These are phyloP conservation scores for Candida palmyrensis DNA, from an alignment of 805 yeast species.

Conservation along the genomic window DNA sequence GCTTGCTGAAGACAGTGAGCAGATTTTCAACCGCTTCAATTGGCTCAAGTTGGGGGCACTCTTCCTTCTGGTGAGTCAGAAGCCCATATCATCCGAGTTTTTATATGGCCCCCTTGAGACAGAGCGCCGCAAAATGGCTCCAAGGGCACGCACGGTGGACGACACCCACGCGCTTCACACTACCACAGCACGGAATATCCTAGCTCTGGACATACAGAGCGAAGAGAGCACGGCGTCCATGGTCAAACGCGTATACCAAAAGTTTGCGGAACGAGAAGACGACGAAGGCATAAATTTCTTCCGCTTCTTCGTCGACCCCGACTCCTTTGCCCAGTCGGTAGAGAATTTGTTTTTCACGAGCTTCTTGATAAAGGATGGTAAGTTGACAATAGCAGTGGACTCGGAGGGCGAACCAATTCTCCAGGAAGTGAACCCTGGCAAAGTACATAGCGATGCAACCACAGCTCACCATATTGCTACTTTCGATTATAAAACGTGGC, in stretches of 20 bases:
- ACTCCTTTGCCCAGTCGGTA: conserved; percentile 69
- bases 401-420: conserved; percentile 46
- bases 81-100: conserved; percentile 52
- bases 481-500: conserved; percentile 66
- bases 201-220: conserved; percentile 45
- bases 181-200: conserved; percentile 52
- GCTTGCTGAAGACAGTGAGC: conserved; percentile 11
- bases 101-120: conserved; percentile 67
- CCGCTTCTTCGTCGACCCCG: conserved; percentile 67
- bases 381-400: conserved; percentile 44
- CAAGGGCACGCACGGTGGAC: conserved; percentile 28
- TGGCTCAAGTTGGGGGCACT: conserved; percentile 59
- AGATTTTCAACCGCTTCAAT: conserved; percentile 42
- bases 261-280: conserved; percentile 20
- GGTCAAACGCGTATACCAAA: conserved; percentile 49
- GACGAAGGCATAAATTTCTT: conserved; percentile 49
- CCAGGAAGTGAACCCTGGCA: conserved; percentile 30
- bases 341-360: conserved; percentile 83
- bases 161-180: conserved; percentile 38
- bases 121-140: conserved; percentile 43
- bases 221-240: conserved; percentile 59
- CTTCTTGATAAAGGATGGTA: conserved; percentile 73
- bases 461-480: conserved; percentile 66
- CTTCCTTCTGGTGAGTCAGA: conserved; percentile 40
- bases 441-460: conserved; percentile 14